Conservation (phyloP, 495 filamentous ascomycete species). For the Evernia prunastri region DNA sequence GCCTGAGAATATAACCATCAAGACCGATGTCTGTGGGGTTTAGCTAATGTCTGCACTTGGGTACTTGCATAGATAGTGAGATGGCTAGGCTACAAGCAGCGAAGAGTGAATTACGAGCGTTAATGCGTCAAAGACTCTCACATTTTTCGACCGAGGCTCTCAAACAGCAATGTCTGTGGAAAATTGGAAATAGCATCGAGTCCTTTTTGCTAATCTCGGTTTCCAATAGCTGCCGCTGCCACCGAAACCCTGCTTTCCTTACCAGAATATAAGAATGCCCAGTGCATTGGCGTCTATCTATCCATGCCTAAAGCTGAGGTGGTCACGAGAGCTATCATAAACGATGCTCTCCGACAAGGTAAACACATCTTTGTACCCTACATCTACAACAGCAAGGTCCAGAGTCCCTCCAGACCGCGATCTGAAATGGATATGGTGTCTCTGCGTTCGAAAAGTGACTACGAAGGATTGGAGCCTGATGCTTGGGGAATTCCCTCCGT, state of each 20-base stretch:
- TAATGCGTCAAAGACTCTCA: slow-evolving; percentile 59
- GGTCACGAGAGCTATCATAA: slow-evolving; percentile 70
- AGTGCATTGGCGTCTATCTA: slow-evolving; percentile 75
- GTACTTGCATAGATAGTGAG: slow-evolving; percentile 17
- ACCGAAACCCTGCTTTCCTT: slow-evolving; percentile 52
- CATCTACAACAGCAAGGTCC: slow-evolving; percentile 55
- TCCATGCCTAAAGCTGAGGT: slow-evolving; percentile 87
- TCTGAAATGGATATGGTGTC: slow-evolving; percentile 92
- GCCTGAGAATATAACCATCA: not conserved
- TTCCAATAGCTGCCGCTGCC: slow-evolving; percentile 49
- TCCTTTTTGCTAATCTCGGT: slow-evolving; percentile 20
- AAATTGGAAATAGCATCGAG: not conserved
- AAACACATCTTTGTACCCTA: slow-evolving; percentile 91
- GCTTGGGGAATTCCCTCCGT: slow-evolving; percentile 90
- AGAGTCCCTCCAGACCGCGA: slow-evolving; percentile 37
- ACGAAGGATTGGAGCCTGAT: slow-evolving; percentile 65
- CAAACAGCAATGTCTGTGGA: slow-evolving; percentile 56
- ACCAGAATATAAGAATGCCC: slow-evolving; percentile 62
- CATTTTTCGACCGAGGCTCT: slow-evolving; percentile 52
- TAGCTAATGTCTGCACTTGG: not conserved
- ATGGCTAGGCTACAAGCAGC: slow-evolving; percentile 52
- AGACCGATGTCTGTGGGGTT: no score
- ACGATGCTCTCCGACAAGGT: slow-evolving; percentile 65
- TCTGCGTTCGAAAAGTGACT: slow-evolving; percentile 65
- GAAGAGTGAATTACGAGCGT: slow-evolving; percentile 66